Conservation (phyloP, 768 basidiomycete species). For the Tulasnella sp. region DNA sequence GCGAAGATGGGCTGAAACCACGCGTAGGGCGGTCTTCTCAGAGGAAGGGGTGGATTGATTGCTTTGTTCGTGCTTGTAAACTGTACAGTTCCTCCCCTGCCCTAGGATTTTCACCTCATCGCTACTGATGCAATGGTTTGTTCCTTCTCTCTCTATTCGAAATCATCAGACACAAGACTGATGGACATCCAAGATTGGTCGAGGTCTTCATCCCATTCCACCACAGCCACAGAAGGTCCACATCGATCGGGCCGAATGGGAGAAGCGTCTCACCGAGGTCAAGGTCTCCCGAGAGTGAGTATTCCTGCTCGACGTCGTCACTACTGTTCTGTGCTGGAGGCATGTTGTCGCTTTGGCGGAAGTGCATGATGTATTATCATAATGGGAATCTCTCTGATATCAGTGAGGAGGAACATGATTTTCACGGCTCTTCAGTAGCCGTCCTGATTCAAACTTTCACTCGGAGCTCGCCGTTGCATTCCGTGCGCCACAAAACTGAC, state of each 20-base stretch:
- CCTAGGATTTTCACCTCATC: background rate
- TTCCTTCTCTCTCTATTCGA: background rate
- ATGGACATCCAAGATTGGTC: background rate
- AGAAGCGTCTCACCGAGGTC: slow-evolving; percentile 68
- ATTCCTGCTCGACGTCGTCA: slow-evolving; percentile 11
- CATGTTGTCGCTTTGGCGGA: slow-evolving; percentile 11
- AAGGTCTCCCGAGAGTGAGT: slow-evolving; percentile 85
- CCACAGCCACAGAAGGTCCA: background rate
- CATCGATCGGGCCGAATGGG: slow-evolving; percentile 80
- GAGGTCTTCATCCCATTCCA: background rate
- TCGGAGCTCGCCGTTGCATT: slow-evolving; percentile 22
- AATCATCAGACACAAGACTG: background rate
- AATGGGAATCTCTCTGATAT: slow-evolving; percentile 99
- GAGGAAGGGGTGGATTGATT: background rate
- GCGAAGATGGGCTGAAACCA: background rate
- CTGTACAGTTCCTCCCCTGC: background rate
- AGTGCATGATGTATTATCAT: slow-evolving; percentile 45
- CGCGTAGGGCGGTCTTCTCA: background rate
- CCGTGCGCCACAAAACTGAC: background rate
- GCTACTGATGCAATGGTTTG: background rate
- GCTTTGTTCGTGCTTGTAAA: background rate
- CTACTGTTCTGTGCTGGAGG: slow-evolving; percentile 11
- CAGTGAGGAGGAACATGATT: slow-evolving; percentile 15
- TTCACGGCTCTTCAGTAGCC: background rate
- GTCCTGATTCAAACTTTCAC: background rate